These are phyloP conservation scores for Aureobasidium sp. DNA, from an alignment of 2,329 filamentous ascomycete genomes.

Conservation along the genomic window DNA sequence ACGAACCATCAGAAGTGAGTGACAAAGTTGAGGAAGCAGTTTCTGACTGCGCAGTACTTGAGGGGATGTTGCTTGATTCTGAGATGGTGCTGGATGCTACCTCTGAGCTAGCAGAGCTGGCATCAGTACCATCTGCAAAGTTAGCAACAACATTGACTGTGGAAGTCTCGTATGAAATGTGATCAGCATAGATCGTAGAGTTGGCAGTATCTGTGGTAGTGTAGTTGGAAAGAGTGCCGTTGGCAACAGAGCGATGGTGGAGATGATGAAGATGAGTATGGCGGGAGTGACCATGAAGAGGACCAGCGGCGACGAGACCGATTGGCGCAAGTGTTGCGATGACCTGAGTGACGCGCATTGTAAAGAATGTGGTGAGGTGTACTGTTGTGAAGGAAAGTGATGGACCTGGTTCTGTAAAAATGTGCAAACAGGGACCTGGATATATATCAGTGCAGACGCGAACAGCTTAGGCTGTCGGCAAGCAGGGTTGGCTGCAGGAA, in stretches of 20 bases:
- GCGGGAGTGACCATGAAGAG: not conserved
- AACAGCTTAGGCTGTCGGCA: constrained; percentile 3
- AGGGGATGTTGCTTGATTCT: not conserved
- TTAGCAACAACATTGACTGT: constrained; percentile 9
- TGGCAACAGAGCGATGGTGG: constrained; percentile 5
- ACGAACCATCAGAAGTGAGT: constrained; percentile 6
- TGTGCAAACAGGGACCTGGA: constrained; percentile 11
- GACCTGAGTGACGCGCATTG: constrained; percentile 11
- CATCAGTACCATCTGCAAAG: constrained; percentile 8
- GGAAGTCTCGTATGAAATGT: constrained; percentile 6
- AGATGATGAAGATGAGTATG: constrained; percentile 13
- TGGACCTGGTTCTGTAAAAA: constrained; percentile 8
- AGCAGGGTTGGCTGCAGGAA: constrained; percentile 6
- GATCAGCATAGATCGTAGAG: constrained; percentile 9
- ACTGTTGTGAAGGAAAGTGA: constrained; percentile 5
- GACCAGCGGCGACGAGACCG: constrained; percentile 5
- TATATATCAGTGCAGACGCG: constrained; percentile 16
- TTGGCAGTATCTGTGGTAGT: not conserved
- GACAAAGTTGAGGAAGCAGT: not conserved
- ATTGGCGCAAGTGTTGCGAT: not conserved
- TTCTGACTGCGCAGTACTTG: not conserved
- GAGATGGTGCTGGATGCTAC: not conserved
- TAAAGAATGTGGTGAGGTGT: constrained; percentile 11
- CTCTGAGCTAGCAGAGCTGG: constrained; percentile 1
- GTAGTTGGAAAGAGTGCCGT: not conserved